Conservation (phyloP, 2,329 filamentous ascomycete species). For the Aspergillus transmontanensis region DNA sequence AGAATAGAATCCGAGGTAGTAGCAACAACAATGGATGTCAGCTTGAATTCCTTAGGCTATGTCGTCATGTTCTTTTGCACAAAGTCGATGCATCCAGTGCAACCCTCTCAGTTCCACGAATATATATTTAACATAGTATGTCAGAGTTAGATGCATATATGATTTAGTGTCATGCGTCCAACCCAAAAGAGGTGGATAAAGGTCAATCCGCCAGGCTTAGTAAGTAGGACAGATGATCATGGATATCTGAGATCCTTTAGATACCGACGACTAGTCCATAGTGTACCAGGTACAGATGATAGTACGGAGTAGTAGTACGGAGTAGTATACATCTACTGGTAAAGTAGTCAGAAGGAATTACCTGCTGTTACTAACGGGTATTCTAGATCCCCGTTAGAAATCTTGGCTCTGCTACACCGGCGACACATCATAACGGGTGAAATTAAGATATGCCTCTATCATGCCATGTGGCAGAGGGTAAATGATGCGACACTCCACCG, state of each 20-base stretch:
- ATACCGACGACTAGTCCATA: background rate
- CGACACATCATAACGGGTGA: background rate
- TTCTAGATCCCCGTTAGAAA: background rate
- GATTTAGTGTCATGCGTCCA: background rate
- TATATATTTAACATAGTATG: slow-evolving; percentile 3
- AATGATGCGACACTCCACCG: slow-evolving; percentile 4
- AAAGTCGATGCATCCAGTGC: background rate
- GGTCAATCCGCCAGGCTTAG: background rate
- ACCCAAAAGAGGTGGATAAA: background rate
- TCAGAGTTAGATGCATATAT: slow-evolving; percentile 1
- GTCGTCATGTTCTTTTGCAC: background rate
- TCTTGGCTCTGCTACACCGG: slow-evolving; percentile 2
- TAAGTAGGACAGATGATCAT: background rate
- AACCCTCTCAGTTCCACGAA: background rate
- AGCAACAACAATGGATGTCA: background rate
- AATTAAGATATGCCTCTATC: slow-evolving; percentile 3
- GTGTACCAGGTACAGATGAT: background rate
- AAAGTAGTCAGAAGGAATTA: background rate
- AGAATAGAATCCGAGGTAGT: background rate
- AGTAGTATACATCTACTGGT: background rate
- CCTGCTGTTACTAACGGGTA: background rate
- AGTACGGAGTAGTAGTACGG: background rate
- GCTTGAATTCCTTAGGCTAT: background rate
- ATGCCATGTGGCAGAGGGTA: slow-evolving; percentile 4
- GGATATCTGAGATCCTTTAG: background rate